Percentiles rank a stretch among this genome's conserved stretches.
These are phyloP conservation scores for Phytopythium chamaehyphon DNA, from an alignment of 352 stramenopile species.

Conservation along the genomic window DNA sequence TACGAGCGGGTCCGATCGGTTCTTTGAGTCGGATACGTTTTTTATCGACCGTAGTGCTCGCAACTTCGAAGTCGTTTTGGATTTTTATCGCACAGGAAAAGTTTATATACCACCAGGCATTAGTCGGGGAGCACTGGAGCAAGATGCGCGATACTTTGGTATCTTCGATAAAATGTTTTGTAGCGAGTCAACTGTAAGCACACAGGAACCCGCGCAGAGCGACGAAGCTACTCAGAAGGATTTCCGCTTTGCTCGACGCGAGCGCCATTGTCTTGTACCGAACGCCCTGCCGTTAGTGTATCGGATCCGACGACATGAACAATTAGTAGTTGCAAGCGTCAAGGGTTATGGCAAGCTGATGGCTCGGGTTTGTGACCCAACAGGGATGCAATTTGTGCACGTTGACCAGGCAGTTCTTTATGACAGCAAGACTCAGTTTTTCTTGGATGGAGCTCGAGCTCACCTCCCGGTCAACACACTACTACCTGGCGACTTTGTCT, in stretches of 20 bases:
- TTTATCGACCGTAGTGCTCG: conserved; percentile 73
- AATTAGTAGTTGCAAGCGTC: conserved; percentile 52
- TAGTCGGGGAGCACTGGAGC: conserved; percentile 37
- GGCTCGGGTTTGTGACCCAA: conserved; percentile 52
- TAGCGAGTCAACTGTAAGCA: conserved; percentile 1
- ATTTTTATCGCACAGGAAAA: conserved; percentile 69
- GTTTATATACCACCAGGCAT: conserved; percentile 37
- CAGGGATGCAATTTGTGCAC: conserved; percentile 36
- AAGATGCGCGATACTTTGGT: conserved; percentile 70
- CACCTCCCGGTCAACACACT: conserved; percentile 37
- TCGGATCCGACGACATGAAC: conserved; percentile 41
- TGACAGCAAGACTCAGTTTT: conserved; percentile 67
- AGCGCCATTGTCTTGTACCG: conserved; percentile 19
- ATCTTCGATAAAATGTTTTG: conserved; percentile 53
- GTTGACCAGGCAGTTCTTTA: conserved; percentile 62
- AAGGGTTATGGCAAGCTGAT: conserved; percentile 50
- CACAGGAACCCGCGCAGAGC: conserved; percentile 6
- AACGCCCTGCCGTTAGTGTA: conserved; percentile 37
- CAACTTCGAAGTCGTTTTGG: conserved; percentile 67
- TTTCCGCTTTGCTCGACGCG: conserved; percentile 38
- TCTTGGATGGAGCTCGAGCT: conserved; percentile 32
- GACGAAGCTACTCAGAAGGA: not conserved
- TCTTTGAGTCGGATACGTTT: conserved; percentile 38
- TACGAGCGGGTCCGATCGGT: conserved; percentile 44
- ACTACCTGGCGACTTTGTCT: conserved; percentile 51